These are phyloP conservation scores for Licmophora abbreviata DNA, from an alignment of 108 stramenopile species.

Conservation along the genomic window DNA sequence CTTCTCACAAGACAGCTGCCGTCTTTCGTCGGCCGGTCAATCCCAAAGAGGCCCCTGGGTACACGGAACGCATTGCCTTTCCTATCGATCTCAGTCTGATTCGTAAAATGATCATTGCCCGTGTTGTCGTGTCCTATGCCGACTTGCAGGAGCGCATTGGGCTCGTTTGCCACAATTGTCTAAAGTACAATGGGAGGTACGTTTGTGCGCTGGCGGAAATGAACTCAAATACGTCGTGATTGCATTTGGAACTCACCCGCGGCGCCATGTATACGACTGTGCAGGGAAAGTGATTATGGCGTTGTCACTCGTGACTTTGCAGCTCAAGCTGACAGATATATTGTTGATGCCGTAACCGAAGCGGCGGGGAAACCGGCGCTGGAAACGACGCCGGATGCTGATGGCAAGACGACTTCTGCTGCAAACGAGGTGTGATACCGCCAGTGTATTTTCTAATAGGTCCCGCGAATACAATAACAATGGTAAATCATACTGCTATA, in stretches of 20 bases:
- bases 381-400: no score
- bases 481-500: no score
- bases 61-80: constrained; percentile 63
- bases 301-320: constrained; percentile 69
- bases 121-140: constrained; percentile 39
- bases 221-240: no score
- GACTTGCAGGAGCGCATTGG: constrained; percentile 48
- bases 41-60: constrained; percentile 70
- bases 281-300: constrained; percentile 73
- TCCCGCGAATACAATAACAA: no score
- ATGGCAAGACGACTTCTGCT: no score
- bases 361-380: no score
- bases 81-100: constrained; percentile 72
- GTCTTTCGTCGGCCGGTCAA: constrained; percentile 81
- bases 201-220: no score
- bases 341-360: no score
- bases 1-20: constrained; percentile 55
- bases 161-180: constrained; percentile 71
- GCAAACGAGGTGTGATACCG: no score
- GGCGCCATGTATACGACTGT: constrained; percentile 63
- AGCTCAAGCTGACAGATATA: constrained; percentile 38
- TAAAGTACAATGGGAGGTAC: constrained; percentile 32
- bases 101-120: constrained; percentile 60
- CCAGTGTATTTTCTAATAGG: no score
- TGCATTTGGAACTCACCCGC: neutral